Evolutionary conservation across 2,329 filamentous ascomycete species (phyloP).

Genomic region (Claviceps cyperi): DNA sequence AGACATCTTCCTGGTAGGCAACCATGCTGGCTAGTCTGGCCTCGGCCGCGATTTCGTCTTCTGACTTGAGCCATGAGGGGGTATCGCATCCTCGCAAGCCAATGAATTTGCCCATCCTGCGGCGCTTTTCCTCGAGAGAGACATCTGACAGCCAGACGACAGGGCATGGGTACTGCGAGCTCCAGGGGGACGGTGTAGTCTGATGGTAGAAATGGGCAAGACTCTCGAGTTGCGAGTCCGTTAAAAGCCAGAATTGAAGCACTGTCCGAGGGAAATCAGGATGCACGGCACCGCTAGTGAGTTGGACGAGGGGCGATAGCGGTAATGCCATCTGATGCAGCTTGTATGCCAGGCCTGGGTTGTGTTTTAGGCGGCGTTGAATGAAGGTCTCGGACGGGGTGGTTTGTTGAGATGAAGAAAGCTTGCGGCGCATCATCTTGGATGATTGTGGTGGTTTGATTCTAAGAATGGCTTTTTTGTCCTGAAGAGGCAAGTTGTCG

Average conservation of each 20-base stretch:
- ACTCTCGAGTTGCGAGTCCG: constrained; percentile 52
- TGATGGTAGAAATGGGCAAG: constrained; percentile 65
- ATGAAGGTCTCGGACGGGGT: constrained; percentile 14
- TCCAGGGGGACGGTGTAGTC: constrained; percentile 39
- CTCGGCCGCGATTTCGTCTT: constrained; percentile 33
- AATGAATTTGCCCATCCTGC: constrained; percentile 61
- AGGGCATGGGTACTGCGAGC: constrained; percentile 50
- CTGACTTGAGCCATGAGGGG: constrained; percentile 23
- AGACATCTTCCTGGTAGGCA: constrained; percentile 28
- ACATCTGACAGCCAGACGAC: constrained; percentile 44
- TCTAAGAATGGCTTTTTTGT: no score
- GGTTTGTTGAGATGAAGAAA: constrained; percentile 13
- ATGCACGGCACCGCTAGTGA: constrained; percentile 47
- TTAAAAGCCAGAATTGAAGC: constrained; percentile 61
- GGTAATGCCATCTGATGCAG: constrained; percentile 50
- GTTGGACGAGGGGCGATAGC: constrained; percentile 52
- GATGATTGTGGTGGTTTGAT: no score
- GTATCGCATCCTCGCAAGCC: constrained; percentile 45
- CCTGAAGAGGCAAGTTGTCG: no score
- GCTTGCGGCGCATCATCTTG: constrained; percentile 19
- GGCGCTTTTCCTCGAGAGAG: constrained; percentile 50
- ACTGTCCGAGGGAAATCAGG: constrained; percentile 50
- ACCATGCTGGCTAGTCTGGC: constrained; percentile 23
- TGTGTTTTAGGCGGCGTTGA: constrained; percentile 23
- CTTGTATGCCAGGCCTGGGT: constrained; percentile 43